These are phyloP conservation scores for Brassica balearica DNA, from an alignment of 441 rosid genomes.

Conservation along the genomic window DNA sequence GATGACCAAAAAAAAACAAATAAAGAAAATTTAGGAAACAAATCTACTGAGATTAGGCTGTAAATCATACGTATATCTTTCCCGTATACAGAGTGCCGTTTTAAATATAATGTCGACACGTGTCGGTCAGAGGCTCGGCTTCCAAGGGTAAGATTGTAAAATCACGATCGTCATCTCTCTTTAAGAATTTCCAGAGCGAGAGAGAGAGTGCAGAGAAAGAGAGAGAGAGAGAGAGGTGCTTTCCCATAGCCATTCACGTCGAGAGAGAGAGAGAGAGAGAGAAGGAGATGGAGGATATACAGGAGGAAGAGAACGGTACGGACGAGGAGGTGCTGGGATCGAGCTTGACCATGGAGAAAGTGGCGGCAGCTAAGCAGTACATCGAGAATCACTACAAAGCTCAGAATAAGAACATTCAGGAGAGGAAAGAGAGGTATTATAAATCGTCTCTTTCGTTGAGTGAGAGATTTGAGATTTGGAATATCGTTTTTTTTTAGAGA, in stretches of 20 bases:
- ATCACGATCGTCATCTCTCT: neutral
- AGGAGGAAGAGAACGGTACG: slow-evolving; percentile 54
- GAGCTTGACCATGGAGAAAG: slow-evolving; percentile 96
- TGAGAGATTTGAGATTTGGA: slow-evolving; percentile 39
- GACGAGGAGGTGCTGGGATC: slow-evolving; percentile 80
- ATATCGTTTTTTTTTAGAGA: slow-evolving; percentile 19
- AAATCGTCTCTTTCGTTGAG: slow-evolving; percentile 2
- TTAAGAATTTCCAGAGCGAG: slow-evolving; percentile 26
- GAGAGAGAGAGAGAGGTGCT: slow-evolving; percentile 39
- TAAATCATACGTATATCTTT: slow-evolving; percentile 3
- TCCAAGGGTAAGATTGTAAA: slow-evolving; percentile 27
- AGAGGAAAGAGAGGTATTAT: slow-evolving; percentile 76
- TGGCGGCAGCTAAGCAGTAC: slow-evolving; percentile 97
- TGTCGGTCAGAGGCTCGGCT: slow-evolving; percentile 11
- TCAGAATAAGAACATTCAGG: slow-evolving; percentile 86
- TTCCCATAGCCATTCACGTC: slow-evolving; percentile 36
- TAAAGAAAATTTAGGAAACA: neutral
- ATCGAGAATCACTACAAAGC: slow-evolving; percentile 96
- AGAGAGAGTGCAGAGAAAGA: slow-evolving; percentile 37
- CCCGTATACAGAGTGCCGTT: slow-evolving; percentile 26
- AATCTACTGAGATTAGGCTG: neutral
- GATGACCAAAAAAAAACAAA: neutral
- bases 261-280: slow-evolving; percentile 17
- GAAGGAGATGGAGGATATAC: slow-evolving; percentile 39
- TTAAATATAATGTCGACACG: slow-evolving; percentile 27